A percentile compares a stretch with the other conserved stretches of the same genome.
Evolutionary conservation across 495 filamentous ascomycete genomes (phyloP).

Genomic region (Aspergillus indologenus): DNA sequence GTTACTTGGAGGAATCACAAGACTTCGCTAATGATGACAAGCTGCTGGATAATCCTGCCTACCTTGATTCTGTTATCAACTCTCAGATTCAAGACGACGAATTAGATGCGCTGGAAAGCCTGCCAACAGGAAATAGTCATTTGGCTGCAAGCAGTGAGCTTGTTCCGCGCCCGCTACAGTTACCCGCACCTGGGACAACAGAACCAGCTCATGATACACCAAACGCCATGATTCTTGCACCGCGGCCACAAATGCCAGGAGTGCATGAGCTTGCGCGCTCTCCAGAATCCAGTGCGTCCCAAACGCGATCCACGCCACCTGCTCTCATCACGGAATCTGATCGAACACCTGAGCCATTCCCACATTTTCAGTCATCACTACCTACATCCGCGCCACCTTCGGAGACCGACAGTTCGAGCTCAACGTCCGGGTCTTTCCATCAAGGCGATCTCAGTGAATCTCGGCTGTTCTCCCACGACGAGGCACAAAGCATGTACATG

Average conservation of each 20-base stretch:
- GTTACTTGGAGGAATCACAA: slow-evolving; percentile 33
- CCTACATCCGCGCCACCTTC: slow-evolving; percentile 21
- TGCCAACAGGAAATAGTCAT: slow-evolving; percentile 8
- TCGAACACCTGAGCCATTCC: neutral
- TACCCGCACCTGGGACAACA: slow-evolving; percentile 1
- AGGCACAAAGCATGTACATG: slow-evolving; percentile 97
- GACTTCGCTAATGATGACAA: slow-evolving; percentile 33
- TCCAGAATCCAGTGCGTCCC: neutral
- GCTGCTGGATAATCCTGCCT: slow-evolving; percentile 45
- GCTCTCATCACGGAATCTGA: neutral
- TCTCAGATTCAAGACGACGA: slow-evolving; percentile 45
- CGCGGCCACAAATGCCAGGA: slow-evolving; percentile 5
- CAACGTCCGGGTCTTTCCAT: slow-evolving; percentile 21
- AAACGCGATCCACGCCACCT: slow-evolving; percentile 1
- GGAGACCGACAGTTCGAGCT: slow-evolving; percentile 24
- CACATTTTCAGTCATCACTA: slow-evolving; percentile 3
- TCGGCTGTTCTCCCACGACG: slow-evolving; percentile 80
- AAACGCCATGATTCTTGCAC: neutral
- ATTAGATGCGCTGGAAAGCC: slow-evolving; percentile 22
- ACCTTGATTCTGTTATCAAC: slow-evolving; percentile 48
- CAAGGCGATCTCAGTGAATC: slow-evolving; percentile 64
- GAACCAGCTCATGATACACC: slow-evolving; percentile 1
- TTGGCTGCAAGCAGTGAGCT: slow-evolving; percentile 10
- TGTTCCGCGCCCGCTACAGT: slow-evolving; percentile 17
- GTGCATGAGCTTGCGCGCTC: neutral